phyloP scores from a whole-genome alignment of 2,329 filamentous ascomycete species.

The Microsporum canis region DNA sequence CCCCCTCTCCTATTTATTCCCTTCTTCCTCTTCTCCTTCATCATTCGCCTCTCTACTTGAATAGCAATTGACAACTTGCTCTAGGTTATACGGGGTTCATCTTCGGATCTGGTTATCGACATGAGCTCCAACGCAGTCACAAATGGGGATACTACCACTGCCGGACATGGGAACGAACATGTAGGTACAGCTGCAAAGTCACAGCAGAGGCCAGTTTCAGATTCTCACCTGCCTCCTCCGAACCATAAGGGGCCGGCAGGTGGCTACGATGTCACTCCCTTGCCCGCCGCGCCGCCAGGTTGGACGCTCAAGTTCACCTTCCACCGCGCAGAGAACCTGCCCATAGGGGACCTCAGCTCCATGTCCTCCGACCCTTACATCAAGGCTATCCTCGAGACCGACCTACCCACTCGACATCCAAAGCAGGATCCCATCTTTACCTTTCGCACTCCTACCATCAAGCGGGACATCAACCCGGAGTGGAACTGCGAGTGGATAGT shows the following conservation, averaged over 20 bases:
- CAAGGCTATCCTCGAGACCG: constrained; percentile 59
- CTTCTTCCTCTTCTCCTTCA: too few species aligned
- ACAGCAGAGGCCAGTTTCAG: not conserved
- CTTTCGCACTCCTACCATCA: constrained; percentile 65
- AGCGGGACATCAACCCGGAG: constrained; percentile 57
- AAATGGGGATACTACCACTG: not conserved
- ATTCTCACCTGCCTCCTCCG: not conserved
- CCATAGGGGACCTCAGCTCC: constrained; percentile 65
- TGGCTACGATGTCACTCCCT: constrained; percentile 67
- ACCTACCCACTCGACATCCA: constrained; percentile 65
- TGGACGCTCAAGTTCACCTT: constrained; percentile 81
- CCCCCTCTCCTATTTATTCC: too few species aligned
- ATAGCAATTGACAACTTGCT: too few species aligned
- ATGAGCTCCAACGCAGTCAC: not conserved
- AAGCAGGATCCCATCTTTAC: constrained; percentile 62
- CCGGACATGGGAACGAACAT: too few species aligned
- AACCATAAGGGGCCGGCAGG: constrained; percentile 47
- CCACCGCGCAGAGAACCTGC: constrained; percentile 67
- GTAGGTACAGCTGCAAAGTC: not conserved
- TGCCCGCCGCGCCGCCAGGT: constrained; percentile 62
- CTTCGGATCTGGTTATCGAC: too few species aligned
- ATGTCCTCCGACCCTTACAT: constrained; percentile 77
- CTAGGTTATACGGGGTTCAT: too few species aligned
- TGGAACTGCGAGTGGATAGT: constrained; percentile 86
- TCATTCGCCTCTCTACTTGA: too few species aligned